Base-by-base conservation (phyloP, 1,284 basidiomycete species). In the Ustilago trichophora region DNA sequence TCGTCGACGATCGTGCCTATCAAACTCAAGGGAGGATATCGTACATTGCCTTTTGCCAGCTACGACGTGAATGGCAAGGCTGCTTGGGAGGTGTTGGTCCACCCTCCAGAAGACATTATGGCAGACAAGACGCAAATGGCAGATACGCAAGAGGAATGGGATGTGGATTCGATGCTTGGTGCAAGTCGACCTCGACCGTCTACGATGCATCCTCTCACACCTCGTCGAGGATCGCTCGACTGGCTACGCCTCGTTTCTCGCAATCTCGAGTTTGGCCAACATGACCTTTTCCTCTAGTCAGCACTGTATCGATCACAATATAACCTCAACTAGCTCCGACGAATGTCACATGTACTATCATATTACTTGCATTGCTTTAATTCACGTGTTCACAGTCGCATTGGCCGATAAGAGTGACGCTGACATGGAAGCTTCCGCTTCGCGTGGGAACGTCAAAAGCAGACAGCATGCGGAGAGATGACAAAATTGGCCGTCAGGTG, bases 101-200 rank as follows among this genome's bases (percentile, higher is more conserved):
- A 66, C 13, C 63, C 63, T 5, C 52, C 63, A 4, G 10, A 35
- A 9, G 47, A 56, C 18, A 38, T 59, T 4, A 34, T 51, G 50
- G 48, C 42, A 0, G 38, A 55, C 22, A 29, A 38, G 18, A 42
- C 38, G 6, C 25, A 35, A 18, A 37, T 46, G 51, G 36, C 6
- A 10, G 47, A 55, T 15, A 52, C 47, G n/a, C 51, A 66, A 25
- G 56, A 66, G 7, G 56, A 59, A 22, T 66, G 63, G 56, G 63
- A 66, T 18, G 56, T 66, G 33, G 63, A 66, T 29, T 51, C 56
- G 25, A 55, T 59, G 47, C 38, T 66, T 6, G 55, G 63, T 8
- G 44, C 52, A 12, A 45, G 35, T 35, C 51, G 33, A 31, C 63
- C 63, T 15, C 42, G 56, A 25, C 38, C 53, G 3, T 48, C 60